Conservation (phyloP, 441 rosid species). For the Syzygium malaccense region DNA sequence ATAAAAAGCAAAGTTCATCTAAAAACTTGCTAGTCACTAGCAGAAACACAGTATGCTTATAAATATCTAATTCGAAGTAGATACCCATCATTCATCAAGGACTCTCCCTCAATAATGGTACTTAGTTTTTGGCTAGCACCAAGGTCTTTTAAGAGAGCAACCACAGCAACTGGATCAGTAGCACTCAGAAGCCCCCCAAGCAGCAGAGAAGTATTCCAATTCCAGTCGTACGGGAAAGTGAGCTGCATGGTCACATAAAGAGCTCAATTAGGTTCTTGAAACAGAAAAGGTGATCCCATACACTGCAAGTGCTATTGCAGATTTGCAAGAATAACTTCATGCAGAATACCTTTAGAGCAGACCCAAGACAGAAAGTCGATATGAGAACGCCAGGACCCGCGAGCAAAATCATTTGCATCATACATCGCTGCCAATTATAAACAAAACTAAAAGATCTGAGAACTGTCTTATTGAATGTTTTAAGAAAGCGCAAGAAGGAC, state of each 20-base stretch:
- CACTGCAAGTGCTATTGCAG: neutral
- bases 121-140: constrained; percentile 91
- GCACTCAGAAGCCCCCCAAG: constrained; percentile 93
- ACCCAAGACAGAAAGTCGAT: constrained; percentile 75
- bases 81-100: constrained; percentile 98
- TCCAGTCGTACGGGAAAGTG: constrained; percentile 80
- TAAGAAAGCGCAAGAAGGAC: neutral
- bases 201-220: constrained; percentile 80
- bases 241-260: constrained; percentile 36
- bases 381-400: constrained; percentile 96
- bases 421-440: constrained; percentile 48
- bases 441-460: neutral
- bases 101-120: constrained; percentile 92
- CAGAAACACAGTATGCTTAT: too few relatives aligned
- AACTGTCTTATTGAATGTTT: neutral
- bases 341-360: constrained; percentile 62
- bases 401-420: constrained; percentile 81
- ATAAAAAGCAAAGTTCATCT: neutral
- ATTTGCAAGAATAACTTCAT: neutral
- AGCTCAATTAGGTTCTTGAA: neutral
- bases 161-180: constrained; percentile 98
- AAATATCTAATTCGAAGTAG: too few relatives aligned
- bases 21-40: neutral
- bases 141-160: constrained; percentile 82
- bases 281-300: neutral